phyloP scores from a whole-genome alignment of 306 rosid species.

The Cucumis hystrix region DNA sequence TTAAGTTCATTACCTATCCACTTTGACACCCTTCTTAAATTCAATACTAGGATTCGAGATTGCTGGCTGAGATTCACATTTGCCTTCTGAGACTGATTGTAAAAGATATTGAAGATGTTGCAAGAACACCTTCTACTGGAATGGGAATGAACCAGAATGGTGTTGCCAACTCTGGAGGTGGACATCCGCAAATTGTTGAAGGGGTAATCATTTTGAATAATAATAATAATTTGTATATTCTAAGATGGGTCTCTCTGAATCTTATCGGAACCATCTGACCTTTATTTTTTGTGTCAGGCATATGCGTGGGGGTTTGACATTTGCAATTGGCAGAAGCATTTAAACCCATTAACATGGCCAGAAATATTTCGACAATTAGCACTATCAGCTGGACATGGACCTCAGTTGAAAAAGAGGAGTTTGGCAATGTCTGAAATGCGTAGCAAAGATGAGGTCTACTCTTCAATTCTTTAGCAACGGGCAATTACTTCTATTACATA shows the following conservation, averaged over 20 bases:
- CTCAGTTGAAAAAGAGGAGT: conserved; percentile 69
- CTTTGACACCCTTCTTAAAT: conserved; percentile 8
- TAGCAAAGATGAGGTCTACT: conserved; percentile 68
- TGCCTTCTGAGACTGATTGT: conserved; percentile 69
- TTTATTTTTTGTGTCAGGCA: conserved; percentile 36
- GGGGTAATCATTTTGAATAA: conserved; percentile 51
- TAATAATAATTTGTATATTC: not conserved
- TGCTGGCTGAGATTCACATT: conserved; percentile 88
- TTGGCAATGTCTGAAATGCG: conserved; percentile 47
- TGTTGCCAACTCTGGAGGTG: conserved; percentile 90
- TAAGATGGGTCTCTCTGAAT: not conserved
- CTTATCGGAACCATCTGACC: conserved; percentile 10
- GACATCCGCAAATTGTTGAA: conserved; percentile 95
- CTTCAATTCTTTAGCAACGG: not conserved
- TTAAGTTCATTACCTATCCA: not conserved
- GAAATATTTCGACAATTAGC: conserved; percentile 89
- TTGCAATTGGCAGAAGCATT: conserved; percentile 86
- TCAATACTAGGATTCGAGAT: conserved; percentile 82
- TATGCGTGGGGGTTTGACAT: conserved; percentile 99
- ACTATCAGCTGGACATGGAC: conserved; percentile 90
- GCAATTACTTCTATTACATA: not conserved
- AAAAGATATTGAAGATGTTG: conserved; percentile 98
- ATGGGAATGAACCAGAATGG: conserved; percentile 78
- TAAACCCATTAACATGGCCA: conserved; percentile 91
- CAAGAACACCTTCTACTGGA: conserved; percentile 86